Conservation (phyloP, 2,329 filamentous ascomycete species). For the Hypoxylon sp. region DNA sequence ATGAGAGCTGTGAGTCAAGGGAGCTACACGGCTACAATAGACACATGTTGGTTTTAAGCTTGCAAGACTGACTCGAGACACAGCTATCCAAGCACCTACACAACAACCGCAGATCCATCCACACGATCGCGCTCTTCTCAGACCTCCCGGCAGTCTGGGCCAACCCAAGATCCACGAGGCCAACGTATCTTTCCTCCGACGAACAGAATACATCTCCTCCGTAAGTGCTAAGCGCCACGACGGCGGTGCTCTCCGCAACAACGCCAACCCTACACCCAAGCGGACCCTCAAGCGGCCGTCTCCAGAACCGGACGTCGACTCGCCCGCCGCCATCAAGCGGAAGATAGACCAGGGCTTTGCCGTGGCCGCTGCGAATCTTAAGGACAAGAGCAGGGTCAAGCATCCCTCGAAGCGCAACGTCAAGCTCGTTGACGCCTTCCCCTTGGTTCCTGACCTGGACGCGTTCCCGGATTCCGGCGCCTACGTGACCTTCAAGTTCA, state of each 20-base stretch:
- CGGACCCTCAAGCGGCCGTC: conserved; percentile 66
- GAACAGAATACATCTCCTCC: conserved; percentile 93
- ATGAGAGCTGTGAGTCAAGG: conserved; percentile 84
- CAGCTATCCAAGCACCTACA: conserved; percentile 86
- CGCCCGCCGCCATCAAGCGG: conserved; percentile 76
- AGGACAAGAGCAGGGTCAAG: conserved; percentile 67
- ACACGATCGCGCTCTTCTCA: conserved; percentile 85
- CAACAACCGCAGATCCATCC: conserved; percentile 81
- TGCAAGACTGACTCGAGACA: conserved; percentile 43
- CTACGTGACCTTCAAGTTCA: conserved; percentile 79
- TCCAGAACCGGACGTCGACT: conserved; percentile 72
- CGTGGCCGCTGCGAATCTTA: conserved; percentile 67
- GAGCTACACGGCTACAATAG: conserved; percentile 28
- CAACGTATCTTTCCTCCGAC: conserved; percentile 91
- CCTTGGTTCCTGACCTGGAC: conserved; percentile 75
- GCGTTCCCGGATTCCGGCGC: conserved; percentile 79
- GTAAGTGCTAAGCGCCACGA: conserved; percentile 66
- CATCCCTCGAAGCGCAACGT: conserved; percentile 73
- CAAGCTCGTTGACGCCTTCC: conserved; percentile 71
- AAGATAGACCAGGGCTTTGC: conserved; percentile 76
- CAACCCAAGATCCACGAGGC: conserved; percentile 84
- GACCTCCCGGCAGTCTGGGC: conserved; percentile 86
- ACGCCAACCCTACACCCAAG: conserved; percentile 59
- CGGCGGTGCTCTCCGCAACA: conserved; percentile 67
- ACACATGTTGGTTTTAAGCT: conserved; percentile 10